Percentiles rank a stretch among this genome's conserved stretches.
These are phyloP conservation scores for Linanthus parryae DNA, from an alignment of 148 eudicot species.

Conservation along the genomic window DNA sequence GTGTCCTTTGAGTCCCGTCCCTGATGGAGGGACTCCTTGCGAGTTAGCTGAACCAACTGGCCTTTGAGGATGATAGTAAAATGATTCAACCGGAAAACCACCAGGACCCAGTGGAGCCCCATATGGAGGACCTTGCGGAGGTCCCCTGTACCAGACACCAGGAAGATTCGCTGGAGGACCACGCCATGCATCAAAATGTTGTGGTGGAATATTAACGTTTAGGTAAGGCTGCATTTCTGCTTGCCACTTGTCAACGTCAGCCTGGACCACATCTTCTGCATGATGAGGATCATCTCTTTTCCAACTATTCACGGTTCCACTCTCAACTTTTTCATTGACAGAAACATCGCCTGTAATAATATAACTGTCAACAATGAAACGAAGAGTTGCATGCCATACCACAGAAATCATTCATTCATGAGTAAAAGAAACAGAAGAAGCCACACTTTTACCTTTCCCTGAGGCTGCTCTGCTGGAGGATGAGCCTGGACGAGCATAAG, in stretches of 20 bases:
- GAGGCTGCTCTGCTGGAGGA: slow-evolving; percentile 42
- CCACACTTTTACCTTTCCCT: slow-evolving; percentile 28
- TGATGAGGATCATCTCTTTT: slow-evolving; percentile 46
- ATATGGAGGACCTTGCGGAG: slow-evolving; percentile 71
- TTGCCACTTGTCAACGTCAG: slow-evolving; percentile 70
- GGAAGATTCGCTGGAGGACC: slow-evolving; percentile 71
- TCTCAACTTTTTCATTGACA: slow-evolving; percentile 21
- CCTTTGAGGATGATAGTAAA: slow-evolving; percentile 65
- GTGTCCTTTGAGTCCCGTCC: slow-evolving; percentile 63
- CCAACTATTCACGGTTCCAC: slow-evolving; percentile 39
- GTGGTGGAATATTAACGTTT: slow-evolving; percentile 59
- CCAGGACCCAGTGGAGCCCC: slow-evolving; percentile 61
- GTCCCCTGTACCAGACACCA: slow-evolving; percentile 87
- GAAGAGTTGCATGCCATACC: not conserved
- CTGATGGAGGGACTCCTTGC: slow-evolving; percentile 52
- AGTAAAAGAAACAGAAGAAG: slow-evolving; percentile 43
- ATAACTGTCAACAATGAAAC: not conserved
- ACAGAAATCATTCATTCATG: too few relatives aligned
- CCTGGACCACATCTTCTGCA: slow-evolving; percentile 45
- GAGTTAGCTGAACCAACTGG: slow-evolving; percentile 64
- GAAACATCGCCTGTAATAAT: not conserved
- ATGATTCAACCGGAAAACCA: slow-evolving; percentile 82
- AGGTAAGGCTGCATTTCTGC: slow-evolving; percentile 58
- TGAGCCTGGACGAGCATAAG: slow-evolving; percentile 51
- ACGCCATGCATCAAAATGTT: slow-evolving; percentile 77